These are phyloP conservation scores for Rhododendron ferrugineum DNA, from an alignment of 148 eudicot species.

Conservation along the genomic window DNA sequence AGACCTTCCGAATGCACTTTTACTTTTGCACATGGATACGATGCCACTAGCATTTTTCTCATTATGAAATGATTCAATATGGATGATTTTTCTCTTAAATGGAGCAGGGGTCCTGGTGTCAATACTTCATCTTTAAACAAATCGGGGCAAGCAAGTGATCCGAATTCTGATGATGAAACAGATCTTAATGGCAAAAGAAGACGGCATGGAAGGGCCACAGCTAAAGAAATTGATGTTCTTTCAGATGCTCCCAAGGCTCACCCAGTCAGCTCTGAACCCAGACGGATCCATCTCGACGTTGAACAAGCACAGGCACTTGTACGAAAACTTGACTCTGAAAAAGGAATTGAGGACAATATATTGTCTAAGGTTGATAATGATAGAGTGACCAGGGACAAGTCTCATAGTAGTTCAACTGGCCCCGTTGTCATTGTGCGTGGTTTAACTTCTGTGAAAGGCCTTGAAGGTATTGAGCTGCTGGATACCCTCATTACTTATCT, in stretches of 20 bases:
- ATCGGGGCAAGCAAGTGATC: slow-evolving; percentile 68
- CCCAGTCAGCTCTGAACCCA: slow-evolving; percentile 74
- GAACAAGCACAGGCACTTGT: slow-evolving; percentile 81
- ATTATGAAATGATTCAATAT: not conserved
- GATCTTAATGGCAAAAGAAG: slow-evolving; percentile 67
- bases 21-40: not conserved
- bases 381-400: slow-evolving; percentile 66
- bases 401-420: slow-evolving; percentile 75
- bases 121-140: slow-evolving; percentile 41
- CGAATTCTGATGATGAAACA: slow-evolving; percentile 78
- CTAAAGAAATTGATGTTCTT: slow-evolving; percentile 53
- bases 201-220: slow-evolving; percentile 53
- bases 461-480: slow-evolving; percentile 87
- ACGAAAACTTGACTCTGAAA: slow-evolving; percentile 81
- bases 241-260: slow-evolving; percentile 88
- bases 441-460: slow-evolving; percentile 72
- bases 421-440: slow-evolving; percentile 86
- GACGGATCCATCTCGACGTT: slow-evolving; percentile 63
- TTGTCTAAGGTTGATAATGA: slow-evolving; percentile 67
- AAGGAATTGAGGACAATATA: slow-evolving; percentile 84
- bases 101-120: slow-evolving; percentile 75
- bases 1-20: slow-evolving; percentile 18
- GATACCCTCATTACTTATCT: slow-evolving; percentile 91
- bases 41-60: not conserved
- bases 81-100: slow-evolving; percentile 10